Conservation (phyloP, 305 asterid genomes). For the Solanum hybrid region DNA sequence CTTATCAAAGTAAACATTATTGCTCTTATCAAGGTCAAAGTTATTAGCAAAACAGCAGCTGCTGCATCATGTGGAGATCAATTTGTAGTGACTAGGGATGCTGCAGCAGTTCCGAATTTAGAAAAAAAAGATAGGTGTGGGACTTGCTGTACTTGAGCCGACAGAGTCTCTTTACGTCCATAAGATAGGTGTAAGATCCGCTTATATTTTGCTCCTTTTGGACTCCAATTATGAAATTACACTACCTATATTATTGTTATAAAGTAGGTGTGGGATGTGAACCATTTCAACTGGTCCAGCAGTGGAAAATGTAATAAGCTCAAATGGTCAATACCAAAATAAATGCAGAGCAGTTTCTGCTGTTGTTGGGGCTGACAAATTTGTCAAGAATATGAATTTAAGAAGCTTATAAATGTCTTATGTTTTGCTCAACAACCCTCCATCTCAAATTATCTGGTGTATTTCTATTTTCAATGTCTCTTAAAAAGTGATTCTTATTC, state of each 20-base stretch:
- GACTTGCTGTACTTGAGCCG: background rate
- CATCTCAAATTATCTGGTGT: background rate
- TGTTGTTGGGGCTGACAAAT: background rate
- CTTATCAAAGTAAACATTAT: background rate
- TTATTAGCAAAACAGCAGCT: background rate
- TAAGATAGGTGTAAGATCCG: background rate
- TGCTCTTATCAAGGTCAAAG: background rate
- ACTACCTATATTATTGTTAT: background rate
- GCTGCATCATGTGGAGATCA: background rate
- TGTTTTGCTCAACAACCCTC: background rate
- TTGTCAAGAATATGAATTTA: background rate
- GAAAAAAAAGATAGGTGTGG: background rate
- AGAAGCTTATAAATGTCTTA: background rate
- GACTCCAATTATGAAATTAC: background rate
- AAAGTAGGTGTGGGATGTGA: background rate
- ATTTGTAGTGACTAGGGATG: background rate
- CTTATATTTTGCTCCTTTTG: background rate
- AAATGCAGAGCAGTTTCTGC: background rate
- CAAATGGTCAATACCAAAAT: background rate
- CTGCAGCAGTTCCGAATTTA: background rate
- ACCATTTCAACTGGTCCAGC: background rate
- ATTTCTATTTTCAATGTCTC: background rate
- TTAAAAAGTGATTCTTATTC: background rate
- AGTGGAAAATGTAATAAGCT: background rate
- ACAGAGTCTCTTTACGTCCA: background rate